Conservation (phyloP, 108 stramenopile species). For the Aureococcus anophagefferens region DNA sequence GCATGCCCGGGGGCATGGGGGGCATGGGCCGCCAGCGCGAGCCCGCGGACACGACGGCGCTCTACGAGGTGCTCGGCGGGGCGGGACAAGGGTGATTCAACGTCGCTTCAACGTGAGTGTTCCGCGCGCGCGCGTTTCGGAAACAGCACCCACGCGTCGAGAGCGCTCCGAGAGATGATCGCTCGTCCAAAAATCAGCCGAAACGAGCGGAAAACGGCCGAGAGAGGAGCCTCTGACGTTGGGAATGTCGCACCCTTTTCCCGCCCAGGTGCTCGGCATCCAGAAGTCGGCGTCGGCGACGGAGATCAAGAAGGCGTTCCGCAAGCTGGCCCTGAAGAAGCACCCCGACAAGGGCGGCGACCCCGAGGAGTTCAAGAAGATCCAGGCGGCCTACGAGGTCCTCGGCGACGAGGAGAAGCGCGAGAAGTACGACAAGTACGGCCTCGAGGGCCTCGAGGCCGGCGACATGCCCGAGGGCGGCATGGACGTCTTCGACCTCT, state of each 20-base stretch:
- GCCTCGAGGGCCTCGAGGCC: slow-evolving; percentile 69
- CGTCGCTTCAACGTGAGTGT: no score
- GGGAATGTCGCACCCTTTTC: no score
- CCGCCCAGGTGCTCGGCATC: no score
- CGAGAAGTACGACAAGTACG: slow-evolving; percentile 73
- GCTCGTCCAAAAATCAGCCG: no score
- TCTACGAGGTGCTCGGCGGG: slow-evolving; percentile 58
- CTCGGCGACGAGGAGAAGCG: slow-evolving; percentile 75
- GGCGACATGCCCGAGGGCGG: slow-evolving; percentile 28
- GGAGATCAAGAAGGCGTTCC: slow-evolving; percentile 22
- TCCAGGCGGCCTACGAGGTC: slow-evolving; percentile 73
- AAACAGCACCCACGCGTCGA: no score
- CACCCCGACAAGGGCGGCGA: slow-evolving; percentile 27
- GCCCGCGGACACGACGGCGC: slow-evolving; percentile 4
- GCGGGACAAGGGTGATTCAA: no score
- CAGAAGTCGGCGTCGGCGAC: slow-evolving; percentile 28
- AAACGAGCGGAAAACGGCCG: no score
- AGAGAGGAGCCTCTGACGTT: no score
- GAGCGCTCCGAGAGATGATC: no score
- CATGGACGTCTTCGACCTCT: slow-evolving; percentile 87
- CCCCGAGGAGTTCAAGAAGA: slow-evolving; percentile 37
- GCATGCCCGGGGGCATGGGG: background rate
- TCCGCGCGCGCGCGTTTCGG: no score
- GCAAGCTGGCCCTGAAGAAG: slow-evolving; percentile 17
- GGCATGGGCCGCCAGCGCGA: background rate